Base-by-base conservation (phyloP, 2,329 filamentous ascomycete species). In the Nigrospora oryzae region DNA sequence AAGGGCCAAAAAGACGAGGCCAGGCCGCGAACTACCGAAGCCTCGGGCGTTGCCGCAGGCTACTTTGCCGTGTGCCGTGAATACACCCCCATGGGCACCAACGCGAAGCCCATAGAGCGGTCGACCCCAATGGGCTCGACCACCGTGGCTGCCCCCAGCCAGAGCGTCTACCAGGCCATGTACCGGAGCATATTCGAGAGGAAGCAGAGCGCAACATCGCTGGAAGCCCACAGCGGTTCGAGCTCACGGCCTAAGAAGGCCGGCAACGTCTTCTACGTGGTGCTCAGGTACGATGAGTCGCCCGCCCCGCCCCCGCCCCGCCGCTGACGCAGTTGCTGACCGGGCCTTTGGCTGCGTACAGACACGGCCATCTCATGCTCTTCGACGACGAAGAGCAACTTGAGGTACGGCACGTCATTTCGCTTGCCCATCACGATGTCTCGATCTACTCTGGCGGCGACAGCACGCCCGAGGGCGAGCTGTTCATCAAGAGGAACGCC, bases 121-220 rank as follows among this genome's bases (percentile, higher is more conserved):
- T 80, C 83, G 31, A 91, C 87, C 0, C 88, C 89, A 6, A 79
- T 87, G 12, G 89, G 88, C 15, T 82, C 85, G 46, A 66, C 77
- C 43, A 84, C 86, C 14, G 81, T 93, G 38, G 80, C 84, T 32
- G 73, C 85, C 36, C 85, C 89, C 46, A 95, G 89, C 58, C 89
- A 86, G 46, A 96, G 91, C 62, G 91, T 98, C 34, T 97, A 97
- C 65, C 93, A 97, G 74, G 86, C 86, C 63, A 96, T 98, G 89
- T 98, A 98, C 67, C 76, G 89, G 61, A 95, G 86, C 63, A 84
- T 98, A 49, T 97, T 98, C 61, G 89, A 95, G 56, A 79, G 91
- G 57, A 90, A 84, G 57, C 73, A 68, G 33, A 54, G 58, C 10
- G 53, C 68, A 2, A 64, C 66, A 1, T 70, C 73, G 2, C 53